A percentile compares a stretch with the other conserved stretches of the same genome.
Conservation (phyloP, 352 stramenopile species). For the Phytophthora lateralis region DNA sequence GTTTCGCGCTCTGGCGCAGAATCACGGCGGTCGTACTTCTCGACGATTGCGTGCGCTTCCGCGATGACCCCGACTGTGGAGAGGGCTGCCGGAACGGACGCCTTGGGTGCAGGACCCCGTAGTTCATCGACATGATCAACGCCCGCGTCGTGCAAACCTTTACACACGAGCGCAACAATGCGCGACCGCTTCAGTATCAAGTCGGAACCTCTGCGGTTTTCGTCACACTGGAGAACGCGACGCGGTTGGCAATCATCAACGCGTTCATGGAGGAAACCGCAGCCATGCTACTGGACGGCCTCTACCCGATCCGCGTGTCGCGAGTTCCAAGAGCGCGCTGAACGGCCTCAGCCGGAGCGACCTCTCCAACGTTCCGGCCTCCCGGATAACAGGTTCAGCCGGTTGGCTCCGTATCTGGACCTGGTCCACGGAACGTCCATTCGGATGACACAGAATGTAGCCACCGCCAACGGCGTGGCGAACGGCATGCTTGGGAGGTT, state of each 20-base stretch:
- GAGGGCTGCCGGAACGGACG: not conserved
- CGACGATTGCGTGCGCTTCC: slow-evolving; percentile 4
- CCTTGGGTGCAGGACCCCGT: not conserved
- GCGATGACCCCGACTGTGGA: slow-evolving; percentile 1
- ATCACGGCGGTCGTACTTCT: not conserved
- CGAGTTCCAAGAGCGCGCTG: slow-evolving; percentile 2
- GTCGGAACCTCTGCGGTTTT: not conserved
- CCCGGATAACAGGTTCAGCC: slow-evolving; percentile 3
- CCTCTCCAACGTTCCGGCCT: not conserved
- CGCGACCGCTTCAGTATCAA: not conserved
- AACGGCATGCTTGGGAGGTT: slow-evolving; percentile 2
- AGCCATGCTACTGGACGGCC: not conserved
- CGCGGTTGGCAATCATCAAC: not conserved
- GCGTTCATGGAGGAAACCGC: not conserved
- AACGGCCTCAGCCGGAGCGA: not conserved
- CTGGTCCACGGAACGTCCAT: slow-evolving; percentile 21
- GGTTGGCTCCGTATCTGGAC: slow-evolving; percentile 20
- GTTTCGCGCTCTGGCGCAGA: slow-evolving; percentile 1
- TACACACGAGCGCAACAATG: not conserved
- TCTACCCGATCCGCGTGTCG: not conserved
- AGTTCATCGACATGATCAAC: slow-evolving; percentile 8
- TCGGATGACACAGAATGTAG: slow-evolving; percentile 18
- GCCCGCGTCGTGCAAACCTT: not conserved
- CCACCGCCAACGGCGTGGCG: too few relatives aligned
- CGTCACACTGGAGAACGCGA: too few relatives aligned